phyloP scores from a whole-genome alignment of 2,329 filamentous ascomycete genomes.

The Alternaria sp. region DNA sequence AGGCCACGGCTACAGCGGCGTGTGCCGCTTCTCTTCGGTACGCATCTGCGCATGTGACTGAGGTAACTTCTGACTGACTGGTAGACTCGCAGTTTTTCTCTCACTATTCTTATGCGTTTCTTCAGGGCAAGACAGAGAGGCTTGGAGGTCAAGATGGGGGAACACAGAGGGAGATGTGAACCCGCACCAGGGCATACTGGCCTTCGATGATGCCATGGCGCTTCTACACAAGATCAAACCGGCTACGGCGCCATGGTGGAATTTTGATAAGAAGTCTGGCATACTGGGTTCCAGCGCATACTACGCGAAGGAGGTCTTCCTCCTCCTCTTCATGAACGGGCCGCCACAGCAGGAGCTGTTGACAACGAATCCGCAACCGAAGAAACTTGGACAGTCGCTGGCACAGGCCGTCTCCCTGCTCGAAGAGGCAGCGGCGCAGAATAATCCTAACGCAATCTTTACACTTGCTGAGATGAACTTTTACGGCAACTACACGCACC shows the following conservation, averaged over 20 bases:
- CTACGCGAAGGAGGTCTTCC: constrained; percentile 70
- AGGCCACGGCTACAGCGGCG: constrained; percentile 49
- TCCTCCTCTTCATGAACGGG: constrained; percentile 70
- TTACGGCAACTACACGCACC: constrained; percentile 90
- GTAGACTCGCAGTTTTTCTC: constrained; percentile 40
- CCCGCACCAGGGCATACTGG: constrained; percentile 32
- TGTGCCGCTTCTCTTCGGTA: constrained; percentile 50
- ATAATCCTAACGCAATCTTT: constrained; percentile 83
- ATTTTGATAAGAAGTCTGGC: constrained; percentile 63
- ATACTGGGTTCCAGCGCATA: constrained; percentile 65
- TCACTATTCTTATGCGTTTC: constrained; percentile 40
- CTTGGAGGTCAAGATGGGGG: constrained; percentile 37
- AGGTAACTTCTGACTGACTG: constrained; percentile 32
- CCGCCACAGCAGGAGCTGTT: constrained; percentile 60
- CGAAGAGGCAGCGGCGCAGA: constrained; percentile 63
- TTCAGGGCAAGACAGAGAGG: constrained; percentile 16
- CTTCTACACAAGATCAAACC: constrained; percentile 56
- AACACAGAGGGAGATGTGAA: constrained; percentile 24
- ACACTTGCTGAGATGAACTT: constrained; percentile 95
- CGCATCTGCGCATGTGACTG: constrained; percentile 19
- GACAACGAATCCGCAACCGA: constrained; percentile 48
- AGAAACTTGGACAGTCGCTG: constrained; percentile 62
- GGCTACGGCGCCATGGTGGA: constrained; percentile 52
- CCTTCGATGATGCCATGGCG: constrained; percentile 51
- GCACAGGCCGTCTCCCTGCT: constrained; percentile 66